Percentiles rank a stretch among this genome's conserved stretches.
Evolutionary conservation across 306 rosid genomes (phyloP).

Genomic region (Vachellia collinsii): DNA sequence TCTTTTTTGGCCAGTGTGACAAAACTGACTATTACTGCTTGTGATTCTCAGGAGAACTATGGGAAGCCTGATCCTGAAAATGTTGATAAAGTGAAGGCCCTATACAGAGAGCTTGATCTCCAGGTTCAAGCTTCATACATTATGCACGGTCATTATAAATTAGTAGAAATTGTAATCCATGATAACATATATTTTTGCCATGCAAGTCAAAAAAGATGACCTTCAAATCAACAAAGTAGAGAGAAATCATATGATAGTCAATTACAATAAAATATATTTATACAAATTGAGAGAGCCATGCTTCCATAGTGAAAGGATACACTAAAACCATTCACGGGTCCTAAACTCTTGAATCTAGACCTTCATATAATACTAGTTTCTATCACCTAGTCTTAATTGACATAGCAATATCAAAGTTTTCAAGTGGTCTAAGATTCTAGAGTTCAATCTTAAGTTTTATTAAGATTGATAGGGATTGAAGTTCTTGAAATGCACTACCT

Average conservation of each 20-base stretch:
- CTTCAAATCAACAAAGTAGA: conserved; percentile 2
- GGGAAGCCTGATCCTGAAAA: conserved; percentile 68
- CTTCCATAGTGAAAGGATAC: not conserved
- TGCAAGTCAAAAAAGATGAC: conserved; percentile 16
- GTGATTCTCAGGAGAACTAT: conserved; percentile 67
- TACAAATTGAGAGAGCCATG: not conserved
- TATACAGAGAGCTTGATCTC: conserved; percentile 74
- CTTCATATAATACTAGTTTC: not conserved
- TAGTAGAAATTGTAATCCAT: not conserved
- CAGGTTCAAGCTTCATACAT: conserved; percentile 56
- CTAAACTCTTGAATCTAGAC: not conserved
- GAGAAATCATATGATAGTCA: not conserved
- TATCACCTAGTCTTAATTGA: not conserved
- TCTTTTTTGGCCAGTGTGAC: not conserved
- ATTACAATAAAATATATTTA: not conserved
- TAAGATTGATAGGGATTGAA: not conserved
- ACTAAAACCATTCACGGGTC: not conserved
- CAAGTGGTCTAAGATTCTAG: not conserved
- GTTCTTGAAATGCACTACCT: not conserved
- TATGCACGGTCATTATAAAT: not conserved
- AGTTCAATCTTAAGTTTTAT: not conserved
- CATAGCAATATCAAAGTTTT: not conserved
- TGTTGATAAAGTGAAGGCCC: conserved; percentile 73
- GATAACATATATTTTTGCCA: not conserved
- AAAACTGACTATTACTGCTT: conserved; percentile 10